These are phyloP conservation scores for Skeletonema marinoi DNA, from an alignment of 108 stramenopile species.

Conservation along the genomic window DNA sequence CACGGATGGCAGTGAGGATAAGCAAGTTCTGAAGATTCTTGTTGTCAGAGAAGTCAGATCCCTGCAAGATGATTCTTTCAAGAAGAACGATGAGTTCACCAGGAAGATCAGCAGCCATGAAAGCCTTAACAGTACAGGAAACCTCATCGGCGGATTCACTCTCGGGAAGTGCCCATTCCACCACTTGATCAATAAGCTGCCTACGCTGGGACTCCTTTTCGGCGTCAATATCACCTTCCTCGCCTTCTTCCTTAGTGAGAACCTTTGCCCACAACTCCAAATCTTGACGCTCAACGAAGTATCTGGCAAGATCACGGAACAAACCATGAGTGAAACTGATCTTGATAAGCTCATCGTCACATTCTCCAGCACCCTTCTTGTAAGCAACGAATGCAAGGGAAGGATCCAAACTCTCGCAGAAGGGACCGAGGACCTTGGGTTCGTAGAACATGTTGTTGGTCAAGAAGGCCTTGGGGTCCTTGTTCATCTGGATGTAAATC, in stretches of 20 bases:
- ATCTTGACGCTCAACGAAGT: slow-evolving; percentile 98
- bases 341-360: slow-evolving; percentile 97
- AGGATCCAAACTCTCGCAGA: slow-evolving; percentile 99
- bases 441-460: slow-evolving; percentile 99
- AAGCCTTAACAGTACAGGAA: slow-evolving; percentile 99
- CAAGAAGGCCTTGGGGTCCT: slow-evolving; percentile 97
- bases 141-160: slow-evolving; percentile 98
- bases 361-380: slow-evolving; percentile 97
- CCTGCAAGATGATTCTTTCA: slow-evolving; percentile 99
- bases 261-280: slow-evolving; percentile 98
- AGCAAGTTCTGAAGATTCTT: slow-evolving; percentile 99
- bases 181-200: slow-evolving; percentile 99
- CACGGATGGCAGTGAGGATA: slow-evolving; percentile 99
- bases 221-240: slow-evolving; percentile 39
- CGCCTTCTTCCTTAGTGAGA: slow-evolving; percentile 80
- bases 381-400: slow-evolving; percentile 98
- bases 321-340: slow-evolving; percentile 97
- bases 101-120: slow-evolving; percentile 99
- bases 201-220: slow-evolving; percentile 83
- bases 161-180: slow-evolving; percentile 99
- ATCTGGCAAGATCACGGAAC: slow-evolving; percentile 98
- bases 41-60: slow-evolving; percentile 99
- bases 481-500: slow-evolving; percentile 99
- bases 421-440: slow-evolving; percentile 97
- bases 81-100: slow-evolving; percentile 98